Base-by-base conservation (phyloP, 164 flowering plant genomes). In the Macadamia tetraphylla region DNA sequence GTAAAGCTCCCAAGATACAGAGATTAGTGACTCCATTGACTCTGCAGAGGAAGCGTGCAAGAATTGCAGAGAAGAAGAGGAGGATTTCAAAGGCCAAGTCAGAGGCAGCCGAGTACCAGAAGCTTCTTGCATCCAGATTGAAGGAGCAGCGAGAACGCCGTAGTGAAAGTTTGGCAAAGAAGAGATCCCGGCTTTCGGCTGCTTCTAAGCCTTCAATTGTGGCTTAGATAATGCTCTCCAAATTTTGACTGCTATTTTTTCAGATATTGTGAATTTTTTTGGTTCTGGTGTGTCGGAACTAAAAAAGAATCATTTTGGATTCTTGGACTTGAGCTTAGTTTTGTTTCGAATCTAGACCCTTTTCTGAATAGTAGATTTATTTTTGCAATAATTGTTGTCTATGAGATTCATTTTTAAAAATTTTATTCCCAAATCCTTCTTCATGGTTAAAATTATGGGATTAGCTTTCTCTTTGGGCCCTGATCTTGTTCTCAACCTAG, bases 11-110 rank as follows among this genome's bases (percentile, higher is more conserved):
- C 11, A 78, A 74, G 69, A 76, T 83, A 44, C 85, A 84, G 83
- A 71, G 87, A 66, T 32, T 84, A 64, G 85, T 84, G 2, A 84
- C 87, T 29, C 87, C 85, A 0, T 64, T 84, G 78, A 84, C 87
- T 12, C 67, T 82, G 53, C 87, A 81, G 44, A 75, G 85, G 76
- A 82, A 80, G 85, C 62, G 83, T 15, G 80, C 71, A 12, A 76
- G 81, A 29, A 80, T 82, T 73, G 80, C 85, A 5, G 85, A 80
- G 18, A 82, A 82, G 68, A 80, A 82, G 82, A 78, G 77, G 76
- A 82, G 82, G 63, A 75, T 82, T 69, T 75, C 68, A 0, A 82
- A 82, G 76, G 83, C 86, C 23, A 80, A 80, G 71, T 48, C 82
- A 0, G 82, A 78, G 65, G 83, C 82, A 46, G 82, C 83, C 1